Evolutionary conservation across 2,329 filamentous ascomycete species (phyloP).

Genomic region (Penicillium glabrum): DNA sequence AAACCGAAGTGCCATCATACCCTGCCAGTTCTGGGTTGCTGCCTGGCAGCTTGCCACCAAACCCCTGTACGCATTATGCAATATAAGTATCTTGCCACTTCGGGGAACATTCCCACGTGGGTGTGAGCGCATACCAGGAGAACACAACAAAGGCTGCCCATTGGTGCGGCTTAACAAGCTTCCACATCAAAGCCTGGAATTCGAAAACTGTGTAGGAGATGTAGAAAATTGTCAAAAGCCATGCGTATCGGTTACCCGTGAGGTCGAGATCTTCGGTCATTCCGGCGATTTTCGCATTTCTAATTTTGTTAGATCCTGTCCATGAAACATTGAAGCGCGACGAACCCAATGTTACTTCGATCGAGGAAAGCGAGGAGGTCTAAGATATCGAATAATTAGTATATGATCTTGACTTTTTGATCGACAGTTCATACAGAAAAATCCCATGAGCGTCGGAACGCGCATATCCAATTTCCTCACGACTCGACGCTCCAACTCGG

Average conservation of each 20-base stretch:
- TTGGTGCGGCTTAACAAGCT: conserved; percentile 41
- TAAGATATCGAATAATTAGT: conserved; percentile 16
- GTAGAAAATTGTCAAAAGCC: conserved; percentile 56
- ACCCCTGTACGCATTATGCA: conserved; percentile 38
- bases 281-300: conserved; percentile 56
- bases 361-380: conserved; percentile 51
- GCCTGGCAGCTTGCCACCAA: conserved; percentile 50
- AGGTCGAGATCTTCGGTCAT: conserved; percentile 53
- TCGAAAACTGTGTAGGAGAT: conserved; percentile 49
- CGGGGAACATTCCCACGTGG: conserved; percentile 15
- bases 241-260: conserved; percentile 48
- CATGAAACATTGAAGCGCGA: background rate
- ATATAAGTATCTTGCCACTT: conserved; percentile 10
- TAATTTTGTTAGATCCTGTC: conserved; percentile 19
- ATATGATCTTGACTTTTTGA: background rate
- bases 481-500: conserved; percentile 35
- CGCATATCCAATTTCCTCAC: conserved; percentile 38
- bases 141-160: conserved; percentile 47
- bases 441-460: conserved; percentile 37
- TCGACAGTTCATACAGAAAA: conserved; percentile 35
- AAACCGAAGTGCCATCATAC: conserved; percentile 51
- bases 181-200: conserved; percentile 47
- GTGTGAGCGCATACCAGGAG: conserved; percentile 33
- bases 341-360: conserved; percentile 51
- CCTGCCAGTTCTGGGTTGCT: conserved; percentile 44